Base-by-base conservation (phyloP, 352 stramenopile species). In the Phytophthora gonapodyides region DNA sequence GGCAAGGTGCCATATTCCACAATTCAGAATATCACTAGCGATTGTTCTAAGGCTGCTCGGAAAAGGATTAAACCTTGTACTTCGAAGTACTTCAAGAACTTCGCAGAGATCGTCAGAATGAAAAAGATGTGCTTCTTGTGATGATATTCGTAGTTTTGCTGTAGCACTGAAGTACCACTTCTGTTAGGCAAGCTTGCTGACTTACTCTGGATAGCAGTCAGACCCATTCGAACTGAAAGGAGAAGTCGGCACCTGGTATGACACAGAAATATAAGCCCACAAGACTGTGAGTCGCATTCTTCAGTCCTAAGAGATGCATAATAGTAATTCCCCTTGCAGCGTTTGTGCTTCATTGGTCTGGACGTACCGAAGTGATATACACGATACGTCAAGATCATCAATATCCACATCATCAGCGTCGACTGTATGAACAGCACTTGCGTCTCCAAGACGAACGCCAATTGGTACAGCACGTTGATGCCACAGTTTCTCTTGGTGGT, bases 381-480 rank as follows among this genome's bases (percentile, higher is more conserved):
- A 3, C 61, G 57, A 17, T 65, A 71, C 15, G 58, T 54, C 17
- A 70, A 57, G 2, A 52, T 64, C 21, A 70, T 17, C 5, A 69
- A 3, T 35, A 73, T 67, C 65, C 69, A 75, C 27, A 63, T 61
- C 42, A 78, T 64, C 0, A 77, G 17, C 16, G 49, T 73, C 31
- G 60, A 59, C 10, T 72, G 67, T 7, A 81, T 36, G 12, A 64
- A 60, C 12, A 59, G 16, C 10, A 45, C 34, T 45, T 74, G 73
- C 0, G 64, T 75, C 42, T 81, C 73, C 9, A 78, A 27, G 12
- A 81, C 73, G 47, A 81, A 81, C 6, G 66, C 61, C 3, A 78
- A 31, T 21, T 75, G 59, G 16, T 76, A 57, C 2, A 76, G 42
- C 2, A 44, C 37, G 7, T 54, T 68, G 15, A 81, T 55, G 1